Base-by-base conservation (phyloP, 2,329 filamentous ascomycete species). In the Fusarium sp. region DNA sequence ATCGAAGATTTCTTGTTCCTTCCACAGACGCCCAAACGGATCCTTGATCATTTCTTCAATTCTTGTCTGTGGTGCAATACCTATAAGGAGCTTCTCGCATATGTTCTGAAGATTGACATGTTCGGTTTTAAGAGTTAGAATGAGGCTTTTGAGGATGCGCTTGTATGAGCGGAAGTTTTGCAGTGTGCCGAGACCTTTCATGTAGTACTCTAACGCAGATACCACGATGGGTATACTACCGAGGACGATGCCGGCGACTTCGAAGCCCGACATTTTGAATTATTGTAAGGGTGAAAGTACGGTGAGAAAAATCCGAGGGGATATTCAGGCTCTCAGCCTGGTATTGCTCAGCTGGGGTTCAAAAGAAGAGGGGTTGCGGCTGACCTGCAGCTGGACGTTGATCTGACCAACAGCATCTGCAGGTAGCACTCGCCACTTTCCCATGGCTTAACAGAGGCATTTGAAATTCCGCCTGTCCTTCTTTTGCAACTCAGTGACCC, bases 31-130 rank as follows among this genome's bases (percentile, higher is more conserved):
- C 3, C 67, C 64, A 1, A 49, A 35, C 0, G 64, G 56, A 3
- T 71, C 42, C 2, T 30, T 38, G 0, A 60, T 60, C 54, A 71
- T 40, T 6, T 30, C 41, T 0, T 71, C 57, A 10, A 71, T 62
- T 0, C 26, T 27, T 0, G 45, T 53, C 6, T 40, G 40, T 1
- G 45, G 54, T 0, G 48, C 60, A 3, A 71, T 40, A 1, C 57
- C 54, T 0, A 23, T 32, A 0, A 69, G 38, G 0, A 71, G 20
- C 5, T 48, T 71, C 15, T 71, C 67, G 4, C 57, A 71, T 1
- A 60, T 45, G 0, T 68, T 60, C 1, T 52, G 49, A 0, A 71
- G 12, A 6, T 20, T 57, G 8, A 57, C 4, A 5, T 46, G 33
- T 5, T 70, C 60, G 0, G 49, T 70, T 1, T 70, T 37, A 3